Evolutionary conservation across 768 basidiomycete species (phyloP), one percentile per base, ranked within the genome.

Genomic region (Cantharellus anzutake): DNA sequence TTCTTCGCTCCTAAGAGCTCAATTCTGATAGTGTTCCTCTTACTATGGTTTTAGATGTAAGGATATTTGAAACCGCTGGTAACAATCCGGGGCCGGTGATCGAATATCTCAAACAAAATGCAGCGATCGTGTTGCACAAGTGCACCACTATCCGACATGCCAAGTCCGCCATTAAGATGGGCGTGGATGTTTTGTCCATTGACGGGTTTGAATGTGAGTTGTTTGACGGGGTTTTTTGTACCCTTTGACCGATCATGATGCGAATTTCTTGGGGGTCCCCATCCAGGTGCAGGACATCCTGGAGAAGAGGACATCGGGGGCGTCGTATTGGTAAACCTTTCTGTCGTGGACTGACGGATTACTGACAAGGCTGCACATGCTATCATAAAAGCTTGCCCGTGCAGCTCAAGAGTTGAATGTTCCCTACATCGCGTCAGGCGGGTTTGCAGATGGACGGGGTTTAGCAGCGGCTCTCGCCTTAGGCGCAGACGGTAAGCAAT

Each of bases 261-360:
- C 20, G 1, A 29, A 29, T 0, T 29, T 29, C 20, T 29, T 29
- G 20, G 20, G 11, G 7, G 1, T 29, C 20, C 20, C 20, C 20
- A 11, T 37, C n/a, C 66, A 90, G 87, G 88, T 67, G 92, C 90
- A 39, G 92, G 92, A 35, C 89, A 92, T 70, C 90, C 90, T 16
- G 93, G 93, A 62, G 93, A 96, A 67, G 87, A 94, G 50, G 93
- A 96, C 67, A 85, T 96, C 34, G 86, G 87, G 2, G 86, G 85
- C 3, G 66, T 94, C 34, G 84, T 96, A 2, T 71, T 96, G 72
- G 89, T 89, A 64, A 53, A 68, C 60, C n/a, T 56, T 59, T 38
- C 59, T 55, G 20, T 11, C 34, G 51, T 41, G 20, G 20, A 29
- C 20, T 29, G 20, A 29, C 58, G 53, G n/a, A 52, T 59, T 40